Base-by-base conservation (phyloP, 2,329 filamentous ascomycete genomes). In the Ceratocystis cubensis region DNA sequence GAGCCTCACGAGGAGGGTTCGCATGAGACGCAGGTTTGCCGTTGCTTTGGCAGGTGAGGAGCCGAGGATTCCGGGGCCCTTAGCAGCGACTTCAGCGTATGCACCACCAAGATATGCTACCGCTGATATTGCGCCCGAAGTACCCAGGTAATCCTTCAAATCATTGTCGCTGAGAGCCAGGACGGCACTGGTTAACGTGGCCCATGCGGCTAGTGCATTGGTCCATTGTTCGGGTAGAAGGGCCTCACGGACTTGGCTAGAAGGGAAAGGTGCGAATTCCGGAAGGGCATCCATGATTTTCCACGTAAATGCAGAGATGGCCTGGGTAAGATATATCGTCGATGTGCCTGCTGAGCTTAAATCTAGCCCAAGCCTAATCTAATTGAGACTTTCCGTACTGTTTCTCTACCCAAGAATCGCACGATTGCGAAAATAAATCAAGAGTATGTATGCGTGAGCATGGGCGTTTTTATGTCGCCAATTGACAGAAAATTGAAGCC, bases 261-360 rank as follows among this genome's bases (percentile, higher is more conserved):
- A 82, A 20, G 92, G 93, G 71, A 94, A 91, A 22, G 88, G 83
- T 67, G 88, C 91, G 75, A 96, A 81, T 44, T 86, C 81, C 53
- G 91, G 91, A 62, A 92, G 77, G 65, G 77, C 73, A 71, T 75
- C 71, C 77, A 80, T 80, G 63, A 62, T 70, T 8, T 7, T 53
- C n/a, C n/a, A 22, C 8, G 48, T 53, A 25, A 53, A 53, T 53
- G 7, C n/a, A 53, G n/a, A 53, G 22, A 13, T 20, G 7, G 48
- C 10, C 48, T 22, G 7, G 22, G 48, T n/a, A 22, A 25, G 10
- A 53, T 22, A 5, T 53, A 20, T 22, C n/a, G 22, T 53, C 1
- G 48, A 53, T 25, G 25, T 15, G 48, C 20, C 22, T 53, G 10
- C 22, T 20, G 17, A 53, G 48, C 8, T 28, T 28, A 10, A 22